phyloP scores from a whole-genome alignment of 2,329 filamentous ascomycete species.

The Colletotrichum limetticola region DNA sequence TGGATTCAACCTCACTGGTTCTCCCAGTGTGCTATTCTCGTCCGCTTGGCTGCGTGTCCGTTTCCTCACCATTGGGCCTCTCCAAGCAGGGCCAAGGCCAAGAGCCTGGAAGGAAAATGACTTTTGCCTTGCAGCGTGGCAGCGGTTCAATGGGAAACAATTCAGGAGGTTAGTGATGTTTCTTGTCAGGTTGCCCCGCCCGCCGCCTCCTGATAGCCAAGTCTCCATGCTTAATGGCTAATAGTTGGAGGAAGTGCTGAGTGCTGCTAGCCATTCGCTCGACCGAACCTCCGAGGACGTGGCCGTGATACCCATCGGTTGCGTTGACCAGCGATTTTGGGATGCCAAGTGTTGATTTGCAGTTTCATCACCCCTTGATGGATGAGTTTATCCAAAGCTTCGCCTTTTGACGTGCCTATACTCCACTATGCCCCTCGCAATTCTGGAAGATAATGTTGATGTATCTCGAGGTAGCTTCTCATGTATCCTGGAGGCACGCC shows the following conservation, averaged over 20 bases:
- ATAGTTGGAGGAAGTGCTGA: not conserved
- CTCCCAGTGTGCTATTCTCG: constrained; percentile 9
- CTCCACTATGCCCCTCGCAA: too few species aligned
- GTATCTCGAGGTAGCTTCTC: not conserved
- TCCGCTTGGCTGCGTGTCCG: not conserved
- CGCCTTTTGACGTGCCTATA: not conserved
- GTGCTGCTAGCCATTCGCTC: not conserved
- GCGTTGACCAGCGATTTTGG: not conserved
- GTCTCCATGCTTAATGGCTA: not conserved
- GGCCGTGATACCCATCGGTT: not conserved
- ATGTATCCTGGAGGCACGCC: not conserved
- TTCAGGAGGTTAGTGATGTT: not conserved
- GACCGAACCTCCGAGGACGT: not conserved
- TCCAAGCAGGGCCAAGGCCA: not conserved
- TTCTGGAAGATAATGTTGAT: not conserved
- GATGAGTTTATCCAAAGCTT: constrained; percentile 12
- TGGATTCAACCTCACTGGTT: constrained; percentile 12
- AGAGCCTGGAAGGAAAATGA: not conserved
- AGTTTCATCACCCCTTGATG: constrained; percentile 20
- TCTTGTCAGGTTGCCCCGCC: not conserved
- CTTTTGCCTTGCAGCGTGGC: not conserved
- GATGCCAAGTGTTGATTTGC: constrained; percentile 16
- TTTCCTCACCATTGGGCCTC: not conserved
- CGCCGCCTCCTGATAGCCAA: not conserved
- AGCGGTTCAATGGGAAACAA: not conserved